Evolutionary conservation across 2,329 filamentous ascomycete genomes (phyloP), one percentile per base, ranked within the genome.

Genomic region (Fusarium sp.): DNA sequence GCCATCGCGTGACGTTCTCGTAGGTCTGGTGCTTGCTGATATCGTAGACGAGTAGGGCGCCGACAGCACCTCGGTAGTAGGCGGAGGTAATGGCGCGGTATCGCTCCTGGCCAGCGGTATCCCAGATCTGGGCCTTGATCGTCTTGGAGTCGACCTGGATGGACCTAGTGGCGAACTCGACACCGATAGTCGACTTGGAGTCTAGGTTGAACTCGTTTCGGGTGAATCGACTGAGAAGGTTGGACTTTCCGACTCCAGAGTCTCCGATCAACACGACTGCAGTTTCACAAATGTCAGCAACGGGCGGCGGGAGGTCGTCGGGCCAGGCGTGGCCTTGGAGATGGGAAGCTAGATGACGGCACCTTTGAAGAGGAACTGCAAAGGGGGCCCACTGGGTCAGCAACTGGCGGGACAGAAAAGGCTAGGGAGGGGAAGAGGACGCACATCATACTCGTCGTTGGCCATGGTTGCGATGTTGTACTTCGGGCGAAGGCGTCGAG

Each of bases 61-160:
- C 96, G 62, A 99, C 96, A 60, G 96, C 96, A 77, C 96, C 96
- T 77, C 96, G 92, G 84, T 99, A 99, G 86, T 99, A 99, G 74
- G 96, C 96, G 65, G 96, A 97, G 75, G 96, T 99, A 82, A 99
- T 99, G 81, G 96, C 96, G 80, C 96, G 93, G 86, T 98, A 99
- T 81, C 96, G 91, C 84, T 99, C 96, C 85, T 99, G 96, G 74
- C 96, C 96, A 74, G 96, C 96, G 64, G 96, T 99, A 86, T 99
- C 96, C 96, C 96, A 99, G 78, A 99, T 99, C 86, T 99, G 96
- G 76, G 96, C 96, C 88, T 99, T 99, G 90, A 99, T 99, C 71
- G 96, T 99, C 89, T 99, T 99, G 79, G 92, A 92, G 83, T 99
- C 96, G 78, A 99, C 96, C 84, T 98, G 95, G 81, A 99, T 99